Base-by-base conservation (phyloP, 129 eudicot species). In the Saussurea involucrata region DNA sequence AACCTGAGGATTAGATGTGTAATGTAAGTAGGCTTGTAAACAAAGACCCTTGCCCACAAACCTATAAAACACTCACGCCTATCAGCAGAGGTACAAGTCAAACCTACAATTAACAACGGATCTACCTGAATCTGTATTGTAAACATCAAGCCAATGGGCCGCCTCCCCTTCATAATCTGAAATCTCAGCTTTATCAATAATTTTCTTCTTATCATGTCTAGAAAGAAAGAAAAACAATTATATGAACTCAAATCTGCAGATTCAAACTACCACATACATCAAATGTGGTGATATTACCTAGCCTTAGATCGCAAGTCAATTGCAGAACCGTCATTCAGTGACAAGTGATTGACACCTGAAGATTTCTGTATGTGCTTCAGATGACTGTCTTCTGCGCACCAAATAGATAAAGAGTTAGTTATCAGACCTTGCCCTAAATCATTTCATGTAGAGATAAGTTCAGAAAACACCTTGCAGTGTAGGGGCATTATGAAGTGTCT, bases 381-480 rank as follows among this genome's bases (percentile, higher is more conserved):
- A 49, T 53, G 49, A 32, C 79, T 66, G 78, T 74, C 44, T 70
- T 75, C 89, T 87, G 88, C 80, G 76, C 49, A 76, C 69, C 27
- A 68, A 61, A 74, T 55, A 67, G 3, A 9, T 4, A n/a, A 80
- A 44, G 4, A 83, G 31, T 72, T 75, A 70, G 78, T 25, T 70
- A 4, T 44, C 7, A 32, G 28, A 63, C 24, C 61, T 66, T 55
- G 13, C 12, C 36, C 63, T 32, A n/a, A 55, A 58, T 66, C 34
- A 66, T 53, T 63, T 36, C n/a, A 73, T 66, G 61, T 18, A 55
- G 66, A 73, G 27, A 58, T 12, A 72, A 79, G 63, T 69, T 46
- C 32, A 71, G 21, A 27, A 46, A 73, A 63, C 34, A 91, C 94
- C 94, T 83, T 80, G 84, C 6, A 78, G 24, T 61, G 66, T 40